Evolutionary conservation across 208 protist genomes (phyloP).

Genomic region (Endotrypanum monterogeii): DNA sequence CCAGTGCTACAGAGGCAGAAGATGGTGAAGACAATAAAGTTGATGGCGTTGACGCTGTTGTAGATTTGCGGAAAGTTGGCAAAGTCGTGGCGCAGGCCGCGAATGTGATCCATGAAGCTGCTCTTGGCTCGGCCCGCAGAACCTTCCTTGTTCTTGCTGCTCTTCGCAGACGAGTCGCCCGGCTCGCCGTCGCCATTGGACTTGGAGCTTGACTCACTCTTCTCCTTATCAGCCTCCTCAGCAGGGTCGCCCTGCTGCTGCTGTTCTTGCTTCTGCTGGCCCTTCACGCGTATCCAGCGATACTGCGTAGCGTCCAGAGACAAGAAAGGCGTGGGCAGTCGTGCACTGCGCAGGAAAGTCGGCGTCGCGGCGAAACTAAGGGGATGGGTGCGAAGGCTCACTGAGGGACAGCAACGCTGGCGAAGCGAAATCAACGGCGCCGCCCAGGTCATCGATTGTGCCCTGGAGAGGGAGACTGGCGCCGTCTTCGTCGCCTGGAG

Average conservation of each 20-base stretch:
- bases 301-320: slow-evolving; percentile 2
- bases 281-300: slow-evolving; percentile 28
- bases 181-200: neutral
- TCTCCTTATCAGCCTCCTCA: neutral
- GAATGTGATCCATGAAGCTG: slow-evolving; percentile 60
- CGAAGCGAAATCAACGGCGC: neutral
- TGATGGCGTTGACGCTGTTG: slow-evolving; percentile 88
- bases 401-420: neutral
- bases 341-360: slow-evolving; percentile 8
- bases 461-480: neutral
- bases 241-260: neutral
- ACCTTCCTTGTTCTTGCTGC: slow-evolving; percentile 15
- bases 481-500: neutral
- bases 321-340: neutral
- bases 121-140: slow-evolving; percentile 28
- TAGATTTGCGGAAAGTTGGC: slow-evolving; percentile 87
- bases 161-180: slow-evolving; percentile 2
- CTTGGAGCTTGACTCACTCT: neutral
- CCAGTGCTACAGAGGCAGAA: slow-evolving; percentile 92
- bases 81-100: slow-evolving; percentile 74
- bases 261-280: slow-evolving; percentile 12
- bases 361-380: neutral
- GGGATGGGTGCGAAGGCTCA: neutral
- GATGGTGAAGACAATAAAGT: slow-evolving; percentile 88
- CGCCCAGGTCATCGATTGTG: neutral